Base-by-base conservation (phyloP, 2,329 filamentous ascomycete species). In the Colletotrichum sp. region DNA sequence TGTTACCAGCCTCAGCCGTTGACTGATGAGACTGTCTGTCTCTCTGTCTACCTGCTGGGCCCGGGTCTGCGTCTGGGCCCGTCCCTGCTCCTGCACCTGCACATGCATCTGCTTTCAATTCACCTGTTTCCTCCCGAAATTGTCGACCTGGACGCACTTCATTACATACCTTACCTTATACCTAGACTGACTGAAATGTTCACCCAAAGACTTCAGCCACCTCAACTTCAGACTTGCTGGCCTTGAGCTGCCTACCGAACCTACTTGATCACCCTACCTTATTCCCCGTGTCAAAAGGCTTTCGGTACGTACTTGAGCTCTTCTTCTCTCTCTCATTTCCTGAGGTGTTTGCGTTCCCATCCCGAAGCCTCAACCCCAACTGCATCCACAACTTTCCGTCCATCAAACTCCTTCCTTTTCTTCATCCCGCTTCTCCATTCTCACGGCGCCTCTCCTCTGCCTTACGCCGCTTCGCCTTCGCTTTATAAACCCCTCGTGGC, bases 401-500 rank as follows among this genome's bases (percentile, higher is more conserved):
- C 52, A 13, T 57, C 21, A 26, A 28, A 7, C 21, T 55, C 8
- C 63, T 39, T 72, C n/a, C 7, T 57, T 30, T 18, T 30, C 10
- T n/a, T 44, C 39, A 44, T 44, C 39, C 18, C 18, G 39, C 59
- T 52, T 34, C n/a, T 52, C 49, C 63, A 71, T 73, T 76, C 78
- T 76, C 77, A 69, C 71, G 39, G 18, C 75, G 36, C 36, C n/a
- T 30, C 69, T 32, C 36, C 18, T 30, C 69, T 32, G 18, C 63
- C 76, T 34, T 64, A 44, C 39, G 18, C 39, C 52, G 13, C 52
- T 59, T 66, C 55, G 62, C 60, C 72, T 79, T 72, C 72, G 57
- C 72, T 49, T 49, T 68, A 75, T 74, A 57, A 57, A 26, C 77
- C 77, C 73, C 77, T 72, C 12, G 9, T 44, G 39, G 32, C 44